These are phyloP conservation scores for Aspergillus intermedius DNA, from an alignment of 2,329 filamentous ascomycete species.

Conservation along the genomic window DNA sequence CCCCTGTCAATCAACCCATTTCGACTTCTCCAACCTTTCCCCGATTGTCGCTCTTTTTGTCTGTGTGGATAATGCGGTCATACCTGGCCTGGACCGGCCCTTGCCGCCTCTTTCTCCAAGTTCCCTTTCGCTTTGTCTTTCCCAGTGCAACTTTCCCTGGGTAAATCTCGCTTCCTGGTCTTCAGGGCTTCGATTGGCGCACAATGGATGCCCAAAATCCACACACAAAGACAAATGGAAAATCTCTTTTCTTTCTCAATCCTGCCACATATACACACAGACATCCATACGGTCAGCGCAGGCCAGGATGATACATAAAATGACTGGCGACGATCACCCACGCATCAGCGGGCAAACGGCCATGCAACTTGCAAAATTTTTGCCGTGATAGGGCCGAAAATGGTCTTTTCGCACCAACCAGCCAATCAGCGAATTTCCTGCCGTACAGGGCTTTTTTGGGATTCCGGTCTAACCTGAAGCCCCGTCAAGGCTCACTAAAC, in stretches of 20 bases:
- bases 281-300: background rate
- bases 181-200: background rate
- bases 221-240: background rate
- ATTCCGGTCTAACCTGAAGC: slow-evolving; percentile 17
- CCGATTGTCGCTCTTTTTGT: background rate
- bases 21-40: background rate
- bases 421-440: slow-evolving; percentile 29
- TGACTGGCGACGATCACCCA: slow-evolving; percentile 21
- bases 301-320: slow-evolving; percentile 8
- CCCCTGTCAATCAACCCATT: slow-evolving; percentile 11
- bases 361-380: slow-evolving; percentile 17
- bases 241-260: background rate
- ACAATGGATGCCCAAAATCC: background rate
- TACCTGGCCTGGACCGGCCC: slow-evolving; percentile 24
- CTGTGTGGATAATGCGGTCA: slow-evolving; percentile 2
- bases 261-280: background rate
- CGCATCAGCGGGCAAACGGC: slow-evolving; percentile 13
- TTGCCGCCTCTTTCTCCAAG: slow-evolving; percentile 30
- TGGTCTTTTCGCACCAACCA: background rate
- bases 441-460: slow-evolving; percentile 13
- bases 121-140: slow-evolving; percentile 3
- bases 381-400: background rate
- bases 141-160: background rate
- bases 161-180: background rate
- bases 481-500: slow-evolving; percentile 8